Evolutionary conservation across 305 asterid genomes (phyloP).

Genomic region (Rubia peregrina): DNA sequence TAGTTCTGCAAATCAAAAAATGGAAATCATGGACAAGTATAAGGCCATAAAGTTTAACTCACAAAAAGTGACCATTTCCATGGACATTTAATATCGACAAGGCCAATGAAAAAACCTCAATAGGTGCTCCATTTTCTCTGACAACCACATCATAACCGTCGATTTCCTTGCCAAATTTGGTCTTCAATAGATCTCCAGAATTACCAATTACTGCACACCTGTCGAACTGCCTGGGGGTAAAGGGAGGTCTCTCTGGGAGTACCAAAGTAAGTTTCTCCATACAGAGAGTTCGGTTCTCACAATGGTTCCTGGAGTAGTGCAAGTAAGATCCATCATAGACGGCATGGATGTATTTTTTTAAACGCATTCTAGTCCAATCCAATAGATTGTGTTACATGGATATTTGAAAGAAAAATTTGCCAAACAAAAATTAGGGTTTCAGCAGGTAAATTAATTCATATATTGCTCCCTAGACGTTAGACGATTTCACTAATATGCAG

Average conservation of each 20-base stretch:
- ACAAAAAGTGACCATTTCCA: slow-evolving; percentile 2
- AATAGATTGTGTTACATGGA: background rate
- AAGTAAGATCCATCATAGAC: slow-evolving; percentile 4
- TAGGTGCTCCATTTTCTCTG: slow-evolving; percentile 97
- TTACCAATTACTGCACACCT: slow-evolving; percentile 98
- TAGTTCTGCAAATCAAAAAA: slow-evolving; percentile 52
- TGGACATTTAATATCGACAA: slow-evolving; percentile 9
- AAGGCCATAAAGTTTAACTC: background rate
- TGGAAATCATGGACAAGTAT: slow-evolving; percentile 17
- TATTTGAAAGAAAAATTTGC: slow-evolving; percentile 7
- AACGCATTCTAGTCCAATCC: background rate
- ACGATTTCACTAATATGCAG: background rate
- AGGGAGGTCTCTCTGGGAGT: slow-evolving; percentile 84
- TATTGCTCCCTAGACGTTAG: background rate
- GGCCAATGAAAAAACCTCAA: slow-evolving; percentile 46
- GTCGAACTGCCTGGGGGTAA: slow-evolving; percentile 65
- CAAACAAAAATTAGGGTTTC: background rate
- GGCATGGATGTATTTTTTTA: background rate
- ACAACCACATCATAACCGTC: slow-evolving; percentile 76
- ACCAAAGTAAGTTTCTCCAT: slow-evolving; percentile 86
- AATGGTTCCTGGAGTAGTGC: slow-evolving; percentile 51
- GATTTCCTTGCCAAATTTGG: slow-evolving; percentile 86
- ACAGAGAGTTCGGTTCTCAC: slow-evolving; percentile 79
- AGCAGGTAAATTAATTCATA: background rate
- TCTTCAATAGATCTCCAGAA: slow-evolving; percentile 92